Evolutionary conservation across 1,139 yeast species (phyloP).

Genomic region (Saccharomyces hybrid): DNA sequence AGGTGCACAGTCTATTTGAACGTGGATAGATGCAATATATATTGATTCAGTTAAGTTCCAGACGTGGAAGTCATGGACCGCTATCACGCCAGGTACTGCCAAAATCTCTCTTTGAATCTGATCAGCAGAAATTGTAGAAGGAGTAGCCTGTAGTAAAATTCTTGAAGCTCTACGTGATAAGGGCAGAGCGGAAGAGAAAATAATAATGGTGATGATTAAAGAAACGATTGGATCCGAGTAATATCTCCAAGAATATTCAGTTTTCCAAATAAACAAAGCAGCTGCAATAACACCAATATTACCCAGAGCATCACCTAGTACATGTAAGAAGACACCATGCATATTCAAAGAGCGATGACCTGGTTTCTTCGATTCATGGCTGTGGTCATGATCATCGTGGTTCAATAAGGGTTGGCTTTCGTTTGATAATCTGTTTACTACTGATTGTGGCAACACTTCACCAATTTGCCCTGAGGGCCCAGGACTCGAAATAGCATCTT

Average conservation of each 20-base stretch:
- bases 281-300: slow-evolving; percentile 87
- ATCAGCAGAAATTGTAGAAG: slow-evolving; percentile 69
- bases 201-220: slow-evolving; percentile 74
- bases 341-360: slow-evolving; percentile 69
- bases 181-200: slow-evolving; percentile 87
- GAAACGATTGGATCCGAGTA: slow-evolving; percentile 85
- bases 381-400: slow-evolving; percentile 23
- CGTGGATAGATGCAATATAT: slow-evolving; percentile 82
- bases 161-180: slow-evolving; percentile 80
- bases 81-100: slow-evolving; percentile 62
- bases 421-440: slow-evolving; percentile 18
- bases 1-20: slow-evolving; percentile 60
- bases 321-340: slow-evolving; percentile 96
- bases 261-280: slow-evolving; percentile 89
- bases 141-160: slow-evolving; percentile 88
- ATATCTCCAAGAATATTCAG: slow-evolving; percentile 79
- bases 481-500: not conserved
- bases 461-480: slow-evolving; percentile 15
- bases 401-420: slow-evolving; percentile 33
- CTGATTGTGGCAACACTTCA: slow-evolving; percentile 22
- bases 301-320: slow-evolving; percentile 92
- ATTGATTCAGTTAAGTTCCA: slow-evolving; percentile 92
- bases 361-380: slow-evolving; percentile 8
- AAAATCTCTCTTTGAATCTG: slow-evolving; percentile 62
- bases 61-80: slow-evolving; percentile 90